phyloP scores from a whole-genome alignment of 2,329 filamentous ascomycete species.

The Pseudocercospora eumusae region DNA sequence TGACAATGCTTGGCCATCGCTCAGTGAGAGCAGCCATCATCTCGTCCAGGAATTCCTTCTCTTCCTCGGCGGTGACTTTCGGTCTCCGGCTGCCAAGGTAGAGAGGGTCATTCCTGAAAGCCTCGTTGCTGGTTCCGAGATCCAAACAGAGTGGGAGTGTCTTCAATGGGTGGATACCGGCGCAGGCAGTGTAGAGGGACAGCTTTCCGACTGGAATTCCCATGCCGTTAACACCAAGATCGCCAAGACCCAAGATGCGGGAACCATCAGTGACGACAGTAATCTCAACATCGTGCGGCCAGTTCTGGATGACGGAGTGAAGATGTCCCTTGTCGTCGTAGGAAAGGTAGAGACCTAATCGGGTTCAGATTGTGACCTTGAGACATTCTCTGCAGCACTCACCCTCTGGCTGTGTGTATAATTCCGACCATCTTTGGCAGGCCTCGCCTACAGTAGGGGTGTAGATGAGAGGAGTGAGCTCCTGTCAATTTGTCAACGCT shows the following conservation, averaged over 20 bases:
- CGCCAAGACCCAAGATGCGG: slow-evolving; percentile 86
- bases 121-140: slow-evolving; percentile 64
- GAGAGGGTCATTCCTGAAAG: slow-evolving; percentile 72
- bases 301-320: slow-evolving; percentile 84
- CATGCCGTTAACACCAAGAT: slow-evolving; percentile 95
- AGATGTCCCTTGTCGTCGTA: slow-evolving; percentile 93
- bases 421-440: slow-evolving; percentile 91
- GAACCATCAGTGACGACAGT: slow-evolving; percentile 96
- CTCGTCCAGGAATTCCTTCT: slow-evolving; percentile 93
- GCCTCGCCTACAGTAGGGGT: slow-evolving; percentile 93
- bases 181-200: slow-evolving; percentile 90
- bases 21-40: slow-evolving; percentile 91
- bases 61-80: slow-evolving; percentile 74
- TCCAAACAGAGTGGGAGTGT: slow-evolving; percentile 65
- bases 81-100: slow-evolving; percentile 88
- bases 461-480: slow-evolving; percentile 82
- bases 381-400: slow-evolving; percentile 25
- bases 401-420: slow-evolving; percentile 93
- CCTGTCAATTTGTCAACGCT: slow-evolving; percentile 46
- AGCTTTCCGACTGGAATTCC: slow-evolving; percentile 98
- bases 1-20: slow-evolving; percentile 70
- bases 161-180: slow-evolving; percentile 80
- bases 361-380: background rate
- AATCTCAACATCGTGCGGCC: slow-evolving; percentile 92
- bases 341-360: slow-evolving; percentile 78